Evolutionary conservation across 2,329 filamentous ascomycete genomes (phyloP).

Genomic region (Aspergillus thermomutatus): DNA sequence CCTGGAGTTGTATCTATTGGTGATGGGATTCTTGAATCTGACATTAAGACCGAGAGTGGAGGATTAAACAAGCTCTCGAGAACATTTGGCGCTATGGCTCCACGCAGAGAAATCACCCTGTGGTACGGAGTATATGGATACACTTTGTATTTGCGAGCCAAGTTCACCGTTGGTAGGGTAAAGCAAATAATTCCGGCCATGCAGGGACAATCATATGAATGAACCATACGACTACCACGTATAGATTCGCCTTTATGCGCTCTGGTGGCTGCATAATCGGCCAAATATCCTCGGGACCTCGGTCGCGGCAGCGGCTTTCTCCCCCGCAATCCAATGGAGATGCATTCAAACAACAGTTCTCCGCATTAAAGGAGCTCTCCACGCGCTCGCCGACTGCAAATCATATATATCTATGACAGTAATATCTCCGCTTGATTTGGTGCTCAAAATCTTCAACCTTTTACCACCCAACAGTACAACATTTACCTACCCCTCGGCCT

Average conservation of each 20-base stretch:
- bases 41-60: too few species aligned
- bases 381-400: background rate
- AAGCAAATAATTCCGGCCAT: background rate
- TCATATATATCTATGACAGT: background rate
- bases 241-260: background rate
- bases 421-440: slow-evolving; percentile 6
- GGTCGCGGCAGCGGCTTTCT: slow-evolving; percentile 15
- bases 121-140: too few species aligned
- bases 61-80: too few species aligned
- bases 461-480: slow-evolving; percentile 1
- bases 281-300: slow-evolving; percentile 32
- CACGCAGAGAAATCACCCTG: too few species aligned
- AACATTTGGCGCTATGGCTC: too few species aligned
- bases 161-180: too few species aligned
- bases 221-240: background rate
- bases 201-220: background rate
- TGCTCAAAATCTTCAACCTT: background rate
- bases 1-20: too few species aligned
- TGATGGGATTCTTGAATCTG: too few species aligned
- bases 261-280: background rate
- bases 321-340: slow-evolving; percentile 21
- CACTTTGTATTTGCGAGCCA: too few species aligned
- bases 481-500: background rate
- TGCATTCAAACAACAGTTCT: background rate
- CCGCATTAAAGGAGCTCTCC: slow-evolving; percentile 3